Base-by-base conservation (phyloP, 345 rosid genomes). In the Eucalyptus paniculata region DNA sequence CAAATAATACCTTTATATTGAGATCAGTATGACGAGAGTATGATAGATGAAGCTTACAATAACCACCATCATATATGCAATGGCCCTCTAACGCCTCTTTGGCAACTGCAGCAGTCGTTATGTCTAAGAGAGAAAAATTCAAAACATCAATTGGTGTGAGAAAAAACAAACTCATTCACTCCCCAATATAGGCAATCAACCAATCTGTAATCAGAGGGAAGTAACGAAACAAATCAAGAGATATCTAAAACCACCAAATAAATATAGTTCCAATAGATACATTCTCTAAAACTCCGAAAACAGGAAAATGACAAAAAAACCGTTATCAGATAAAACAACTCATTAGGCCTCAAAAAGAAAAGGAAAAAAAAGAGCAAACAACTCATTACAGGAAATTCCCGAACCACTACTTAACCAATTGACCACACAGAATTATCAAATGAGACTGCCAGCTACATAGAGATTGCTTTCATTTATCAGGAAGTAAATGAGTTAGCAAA, bases 21-120 rank as follows among this genome's bases (percentile, higher is more conserved):
- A 98, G 99, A 97, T 98, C 99, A 98, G 99, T 97, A 98, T 98
- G 99, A 98, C 99, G 98, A 97, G 99, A 97, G 96, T 97, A 97
- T 96, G 98, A 93, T 97, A 97, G 99, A 96, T 97, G 99, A 98
- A 98, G 99, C 99, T 98, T 97, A 97, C 98, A 98, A 93, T 97
- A 97, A 96, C 99, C 99, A 95, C 98, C 99, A 95, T 98, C 99
- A 96, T 97, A 97, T 92, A 98, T 98, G 98, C 99, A 95, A 91
- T 97, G 99, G 91, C 98, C 99, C 94, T 98, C 99, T 88, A 98
- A 89, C 89, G 99, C 94, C 91, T 95, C 98, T 92, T 97, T 97
- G 88, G 98, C 98, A 89, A 95, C 93, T 86, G 95, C 92, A 85
- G 99, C 99, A 23, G 98, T 97, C 17, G 97, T 21, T 87, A 96